Percentiles rank a stretch among this genome's conserved stretches.
Evolutionary conservation across 2,329 filamentous ascomycete genomes (phyloP).

Genomic region (Emergomyces orientalis): DNA sequence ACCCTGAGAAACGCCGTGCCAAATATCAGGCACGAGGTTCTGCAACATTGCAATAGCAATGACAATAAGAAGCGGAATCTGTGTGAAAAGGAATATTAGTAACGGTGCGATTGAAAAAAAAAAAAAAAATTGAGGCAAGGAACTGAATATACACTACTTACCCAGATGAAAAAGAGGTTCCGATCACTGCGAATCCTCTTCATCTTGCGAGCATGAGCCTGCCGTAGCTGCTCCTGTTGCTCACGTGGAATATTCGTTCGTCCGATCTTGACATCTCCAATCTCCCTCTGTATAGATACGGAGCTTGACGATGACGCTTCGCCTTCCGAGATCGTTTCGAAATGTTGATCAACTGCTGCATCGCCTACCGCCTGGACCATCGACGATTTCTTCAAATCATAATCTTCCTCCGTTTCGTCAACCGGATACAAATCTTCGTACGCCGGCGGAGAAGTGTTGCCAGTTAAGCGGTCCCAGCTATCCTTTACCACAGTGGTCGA

Average conservation of each 20-base stretch:
- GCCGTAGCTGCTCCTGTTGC: conserved; percentile 39
- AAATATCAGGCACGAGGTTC: conserved; percentile 35
- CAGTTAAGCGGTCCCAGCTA: conserved; percentile 56
- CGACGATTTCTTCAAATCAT: conserved; percentile 36
- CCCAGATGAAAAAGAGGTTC: conserved; percentile 48
- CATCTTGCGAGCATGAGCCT: conserved; percentile 40
- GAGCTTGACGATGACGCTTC: conserved; percentile 9
- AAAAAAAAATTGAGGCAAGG: background rate
- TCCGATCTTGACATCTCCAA: conserved; percentile 36
- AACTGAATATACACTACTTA: conserved; percentile 25
- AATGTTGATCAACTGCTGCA: conserved; percentile 37
- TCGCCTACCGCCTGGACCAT: conserved; percentile 36
- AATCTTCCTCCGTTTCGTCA: conserved; percentile 28
- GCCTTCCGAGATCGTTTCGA: conserved; percentile 25
- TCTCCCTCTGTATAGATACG: conserved; percentile 20
- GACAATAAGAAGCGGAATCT: conserved; percentile 42
- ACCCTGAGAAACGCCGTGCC: conserved; percentile 30
- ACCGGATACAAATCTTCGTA: conserved; percentile 70
- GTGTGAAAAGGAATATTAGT: conserved; percentile 19
- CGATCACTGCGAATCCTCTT: conserved; percentile 42
- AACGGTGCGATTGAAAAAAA: background rate
- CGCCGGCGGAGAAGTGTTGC: conserved; percentile 52
- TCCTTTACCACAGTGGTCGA: conserved; percentile 28
- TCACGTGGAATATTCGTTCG: conserved; percentile 36
- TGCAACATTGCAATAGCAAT: conserved; percentile 39